Base-by-base conservation (phyloP, 1,284 basidiomycete species). In the Leccinum subspadiceum region DNA sequence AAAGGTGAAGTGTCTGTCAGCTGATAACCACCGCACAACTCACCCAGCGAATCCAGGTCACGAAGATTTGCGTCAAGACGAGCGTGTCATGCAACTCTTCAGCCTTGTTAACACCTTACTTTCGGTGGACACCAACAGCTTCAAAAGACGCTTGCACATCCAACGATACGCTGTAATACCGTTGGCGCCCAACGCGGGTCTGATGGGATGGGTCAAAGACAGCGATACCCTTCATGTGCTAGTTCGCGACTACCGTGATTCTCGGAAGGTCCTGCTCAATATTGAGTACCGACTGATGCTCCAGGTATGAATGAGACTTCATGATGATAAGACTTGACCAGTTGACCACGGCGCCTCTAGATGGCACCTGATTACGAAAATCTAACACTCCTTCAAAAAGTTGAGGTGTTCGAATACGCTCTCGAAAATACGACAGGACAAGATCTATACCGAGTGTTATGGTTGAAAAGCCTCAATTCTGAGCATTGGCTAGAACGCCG, bases 351-450 rank as follows among this genome's bases (percentile, higher is more conserved):
- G 17, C 24, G 53, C 12, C 49, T 48, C 13, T 70, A 98, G 92
- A 99, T 99, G 96, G 96, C 97, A 10, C 96, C 97, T 8, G 97
- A 99, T 75, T 99, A 99, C 74, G 97, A 99, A 76, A 92, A 90
- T 68, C 80, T 99, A 48, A 95, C 93, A 33, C 80, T 98, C 3
- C 84, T 99, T 62, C 96, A 99, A 76, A 99, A 99, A 79, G 94
- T 99, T 48, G 97, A 99, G 73, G 97, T 99, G 17, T 99, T 99
- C 77, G 95, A 99, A 75, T 99, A 99, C 70, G 96, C 97, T 3
- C 81, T 99, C 48, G 96, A 99, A 77, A 99, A 99, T 70, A 99
- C 97, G 0, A 98, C 95, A 0, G 97, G 97, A 0, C 97, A 99
- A 77, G 97, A 99, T 75, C 81, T 99, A n/a, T 99, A 99, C 76